Base-by-base conservation (phyloP, 2,329 filamentous ascomycete genomes). In the Aschersonia sp. region DNA sequence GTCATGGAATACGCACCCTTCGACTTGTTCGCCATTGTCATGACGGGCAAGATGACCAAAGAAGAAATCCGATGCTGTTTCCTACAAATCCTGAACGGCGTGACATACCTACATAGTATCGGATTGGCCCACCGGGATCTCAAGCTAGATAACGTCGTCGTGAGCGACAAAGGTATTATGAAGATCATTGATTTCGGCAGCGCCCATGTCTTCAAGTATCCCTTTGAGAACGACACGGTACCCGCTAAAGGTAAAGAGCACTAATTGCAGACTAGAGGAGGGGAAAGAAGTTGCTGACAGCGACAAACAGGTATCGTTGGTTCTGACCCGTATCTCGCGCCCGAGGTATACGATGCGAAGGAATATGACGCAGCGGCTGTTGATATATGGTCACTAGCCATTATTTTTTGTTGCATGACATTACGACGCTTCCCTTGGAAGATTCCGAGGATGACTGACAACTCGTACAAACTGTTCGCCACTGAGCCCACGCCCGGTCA, bases 131-230 rank as follows among this genome's bases (percentile, higher is more conserved):
- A 98, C 66, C 81, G 92, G 43, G 92, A 98, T 70, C 61, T 98
- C 57, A 98, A 98, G 67, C 68, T 98, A 56, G 92, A 98, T 68
- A 98, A 98, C 56, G 92, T 98, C 22, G 92, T 98, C 31, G 89
- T 98, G 50, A 97, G 89, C 60, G 86, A 94, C 59, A 79, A 84
- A 58, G 92, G 92, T 2, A 97, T 98, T 57, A 95, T 98, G 88
- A 98, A 98, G 66, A 85, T 98, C 53, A 98, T 98, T 58, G 92
- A 98, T 64, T 98, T 98, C 66, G 92, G 92, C 30, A 97, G 89
- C 67, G 90, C 92, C 1, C 89, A 92, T 54, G 90, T 98, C 41
- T 98, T 95, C 69, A 82, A 86, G 58, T 98, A 98, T 71, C 92
- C 92, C 0, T 97, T 98, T 59, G 92, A 98, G 66, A 88, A 82